Evolutionary conservation across 106 monocot genomes (phyloP), one percentile per base, ranked within the genome.

Genomic region (Apostasia ramifera): DNA sequence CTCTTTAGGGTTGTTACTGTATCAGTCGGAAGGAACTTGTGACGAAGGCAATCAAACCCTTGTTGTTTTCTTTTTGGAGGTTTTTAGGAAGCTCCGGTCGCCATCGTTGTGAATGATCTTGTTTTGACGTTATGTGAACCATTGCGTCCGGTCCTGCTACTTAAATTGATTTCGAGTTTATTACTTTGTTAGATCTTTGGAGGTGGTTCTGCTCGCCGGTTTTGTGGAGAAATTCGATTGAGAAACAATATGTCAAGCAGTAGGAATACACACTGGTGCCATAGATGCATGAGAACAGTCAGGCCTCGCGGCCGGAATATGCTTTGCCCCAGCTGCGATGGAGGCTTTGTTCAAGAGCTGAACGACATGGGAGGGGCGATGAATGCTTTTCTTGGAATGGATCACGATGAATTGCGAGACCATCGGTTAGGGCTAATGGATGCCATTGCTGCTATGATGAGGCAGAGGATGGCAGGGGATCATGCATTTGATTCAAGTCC

Each of bases 251-350:
- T 88, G 92, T 76, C 92, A 1, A 77, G 71, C 26, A 40, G 40
- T 48, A 74, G 85, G 55, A 84, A 84, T 67, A 85, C 83, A 10
- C 85, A 94, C 54, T 94, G 94, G 94, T 94, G 94, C 48, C 83
- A 91, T 57, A 74, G 56, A 14, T 94, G 94, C 79, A 67, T 70
- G 53, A 72, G 57, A 15, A 47, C 77, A 57, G 77, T 94, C 61
- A 68, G 69, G 39, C 75, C 80, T 9, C 58, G 12, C 41, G 87
- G 79, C 10, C 73, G 53, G 47, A 77, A 83, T 12, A 57, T 80
- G 59, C 70, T 81, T 41, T 92, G 94, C 80, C 90, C 94, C 38
- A 66, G 70, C 73, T 97, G 95, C 58, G 80, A 74, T 43, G 74
- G 79, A 53, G 86, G 89, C 46, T 92, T 92, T 63, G 68, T 97